Evolutionary conservation across 345 rosid species (phyloP).

Genomic region (Xanthoceras sorbifolium): DNA sequence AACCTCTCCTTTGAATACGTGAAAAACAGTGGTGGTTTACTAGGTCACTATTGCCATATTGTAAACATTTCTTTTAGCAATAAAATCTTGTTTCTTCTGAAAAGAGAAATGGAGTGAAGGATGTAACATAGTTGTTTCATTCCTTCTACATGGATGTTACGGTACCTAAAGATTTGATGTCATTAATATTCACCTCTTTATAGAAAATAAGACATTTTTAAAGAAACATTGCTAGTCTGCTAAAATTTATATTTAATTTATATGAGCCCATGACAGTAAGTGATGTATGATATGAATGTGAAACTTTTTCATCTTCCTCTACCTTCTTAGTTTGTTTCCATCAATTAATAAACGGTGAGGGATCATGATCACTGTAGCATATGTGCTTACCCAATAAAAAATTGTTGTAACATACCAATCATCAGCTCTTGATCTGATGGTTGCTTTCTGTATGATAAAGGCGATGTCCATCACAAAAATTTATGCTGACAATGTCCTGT

Average conservation of each 20-base stretch:
- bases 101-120: too few relatives aligned
- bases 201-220: not conserved
- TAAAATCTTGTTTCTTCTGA: too few relatives aligned
- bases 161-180: not conserved
- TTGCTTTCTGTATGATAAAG: slow-evolving; percentile 10
- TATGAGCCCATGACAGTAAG: not conserved
- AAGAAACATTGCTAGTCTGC: not conserved
- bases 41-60: too few relatives aligned
- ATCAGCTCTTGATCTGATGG: slow-evolving; percentile 16
- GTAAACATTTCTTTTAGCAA: too few relatives aligned
- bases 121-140: too few relatives aligned
- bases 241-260: too few relatives aligned
- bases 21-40: too few relatives aligned
- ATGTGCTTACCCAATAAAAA: not conserved
- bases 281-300: not conserved
- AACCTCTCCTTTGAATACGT: too few relatives aligned
- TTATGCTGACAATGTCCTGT: slow-evolving; percentile 15
- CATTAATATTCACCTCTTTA: not conserved
- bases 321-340: not conserved
- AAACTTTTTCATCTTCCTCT: not conserved
- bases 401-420: not conserved
- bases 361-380: not conserved
- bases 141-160: not conserved
- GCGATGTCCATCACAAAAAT: not conserved
- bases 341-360: not conserved